Conservation (phyloP, 305 asterid genomes). For the Rubia tinctorum region DNA sequence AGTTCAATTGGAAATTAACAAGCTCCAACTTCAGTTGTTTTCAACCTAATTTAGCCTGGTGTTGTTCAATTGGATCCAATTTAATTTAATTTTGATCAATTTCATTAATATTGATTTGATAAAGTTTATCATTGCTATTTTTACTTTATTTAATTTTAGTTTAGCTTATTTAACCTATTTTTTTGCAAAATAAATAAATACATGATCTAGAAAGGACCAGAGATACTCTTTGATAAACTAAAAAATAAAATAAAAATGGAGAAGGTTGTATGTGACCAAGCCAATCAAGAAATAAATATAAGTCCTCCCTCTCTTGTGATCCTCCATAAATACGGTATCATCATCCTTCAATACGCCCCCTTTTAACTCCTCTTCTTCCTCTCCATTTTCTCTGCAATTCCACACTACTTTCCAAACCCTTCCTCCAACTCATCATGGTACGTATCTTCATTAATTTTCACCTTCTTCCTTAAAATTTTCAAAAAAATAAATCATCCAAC, state of each 20-base stretch:
- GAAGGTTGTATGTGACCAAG: background rate
- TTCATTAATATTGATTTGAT: too few relatives aligned
- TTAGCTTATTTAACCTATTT: too few relatives aligned
- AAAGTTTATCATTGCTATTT: too few relatives aligned
- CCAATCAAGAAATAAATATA: conserved; percentile 21
- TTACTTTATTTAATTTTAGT: too few relatives aligned
- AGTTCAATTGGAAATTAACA: too few relatives aligned
- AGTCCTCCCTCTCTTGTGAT: conserved; percentile 10
- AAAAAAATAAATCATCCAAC: too few relatives aligned
- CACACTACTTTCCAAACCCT: background rate
- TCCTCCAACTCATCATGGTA: conserved; percentile 30
- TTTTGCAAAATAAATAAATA: too few relatives aligned
- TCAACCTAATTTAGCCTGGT: too few relatives aligned
- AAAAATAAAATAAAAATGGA: background rate
- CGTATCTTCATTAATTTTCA: background rate
- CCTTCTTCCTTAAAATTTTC: background rate
- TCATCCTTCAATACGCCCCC: conserved; percentile 28
- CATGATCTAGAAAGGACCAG: conserved; percentile 19
- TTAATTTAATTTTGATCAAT: too few relatives aligned
- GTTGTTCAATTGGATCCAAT: too few relatives aligned
- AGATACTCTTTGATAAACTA: conserved; percentile 20
- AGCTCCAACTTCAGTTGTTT: too few relatives aligned
- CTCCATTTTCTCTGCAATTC: conserved; percentile 39
- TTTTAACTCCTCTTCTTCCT: conserved; percentile 1
- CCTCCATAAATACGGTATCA: conserved; percentile 52